Evolutionary conservation across 208 protist genomes (phyloP), one percentile per base, ranked within the genome.

Genomic region (Leishmania guyanensis): DNA sequence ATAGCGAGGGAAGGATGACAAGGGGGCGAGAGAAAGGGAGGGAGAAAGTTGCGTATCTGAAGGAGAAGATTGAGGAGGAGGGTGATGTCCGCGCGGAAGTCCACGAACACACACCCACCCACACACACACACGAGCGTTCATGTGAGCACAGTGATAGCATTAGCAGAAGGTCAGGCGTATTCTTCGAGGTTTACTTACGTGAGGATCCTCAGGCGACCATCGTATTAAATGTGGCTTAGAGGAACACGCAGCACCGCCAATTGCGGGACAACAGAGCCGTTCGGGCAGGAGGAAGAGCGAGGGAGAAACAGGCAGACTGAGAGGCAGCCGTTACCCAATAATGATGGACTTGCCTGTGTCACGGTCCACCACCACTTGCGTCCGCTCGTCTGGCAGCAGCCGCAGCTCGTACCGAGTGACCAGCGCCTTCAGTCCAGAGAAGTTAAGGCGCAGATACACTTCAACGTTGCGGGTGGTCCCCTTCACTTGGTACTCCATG

Each of bases 391-490:
- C 92, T n/a, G 92, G 82, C 75, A 88, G 77, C 26, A 89, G 69
- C 3, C 87, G 81, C 22, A 98, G 50, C 65, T 96, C 78, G 65
- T 95, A 98, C 48, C 86, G 79, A 6, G 60, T 81, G 17, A 98
- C 91, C 58, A 78, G 80, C 65, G 92, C 95, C 22, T 80, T 86
- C 50, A 96, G 77, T 14, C 85, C 89, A 8, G 77, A 77, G 77
- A 98, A 92, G 33, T 78, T 84, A n/a, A 98, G 68, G 29, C 87
- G 78, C n/a, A 98, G 36, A 17, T 82, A 78, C 79, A 93, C 93
- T 64, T 94, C 84, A 50, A 94, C 56, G 71, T 94, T 85, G 9
- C 93, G 85, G 8, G 53, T 75, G 22, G 78, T 75, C 8, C 94
- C 91, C 54, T 81, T 77, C 43, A 98, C 85, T 33, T 84, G 70